phyloP scores from a whole-genome alignment of 371 early-diverging fungal genomes.

The Fennellomyces sp. region DNA sequence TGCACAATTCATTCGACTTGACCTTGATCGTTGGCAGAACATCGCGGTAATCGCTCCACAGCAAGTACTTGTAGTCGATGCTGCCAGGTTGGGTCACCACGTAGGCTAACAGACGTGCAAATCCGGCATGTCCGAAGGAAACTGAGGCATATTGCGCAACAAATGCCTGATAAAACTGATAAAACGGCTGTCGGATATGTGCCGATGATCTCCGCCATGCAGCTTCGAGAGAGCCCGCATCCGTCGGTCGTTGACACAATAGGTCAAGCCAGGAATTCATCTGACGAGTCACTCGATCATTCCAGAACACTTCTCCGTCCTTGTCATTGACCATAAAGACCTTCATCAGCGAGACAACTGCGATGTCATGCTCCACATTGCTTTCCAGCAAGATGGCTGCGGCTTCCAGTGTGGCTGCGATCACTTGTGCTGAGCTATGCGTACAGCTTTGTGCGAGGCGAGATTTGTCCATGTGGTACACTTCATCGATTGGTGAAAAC shows the following conservation, averaged over 20 bases:
- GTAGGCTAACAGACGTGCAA: constrained; percentile 46
- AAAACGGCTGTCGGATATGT: constrained; percentile 45
- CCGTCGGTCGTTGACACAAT: constrained; percentile 25
- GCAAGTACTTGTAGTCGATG: constrained; percentile 51
- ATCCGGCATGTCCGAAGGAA: constrained; percentile 44
- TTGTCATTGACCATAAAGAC: constrained; percentile 39
- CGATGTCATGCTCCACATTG: constrained; percentile 38
- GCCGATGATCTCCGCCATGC: constrained; percentile 51
- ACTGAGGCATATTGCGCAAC: constrained; percentile 58
- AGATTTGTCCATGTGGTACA: constrained; percentile 50
- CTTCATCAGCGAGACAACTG: constrained; percentile 55
- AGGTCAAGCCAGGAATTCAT: constrained; percentile 43
- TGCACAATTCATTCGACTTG: constrained; percentile 15
- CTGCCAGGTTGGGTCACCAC: constrained; percentile 48
- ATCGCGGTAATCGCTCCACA: constrained; percentile 43
- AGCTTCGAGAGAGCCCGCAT: constrained; percentile 27
- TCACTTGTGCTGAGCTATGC: neutral
- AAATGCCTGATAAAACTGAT: constrained; percentile 62
- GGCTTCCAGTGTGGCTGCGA: constrained; percentile 42
- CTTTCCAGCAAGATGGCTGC: constrained; percentile 14
- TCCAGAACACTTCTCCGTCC: constrained; percentile 55
- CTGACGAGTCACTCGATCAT: constrained; percentile 36
- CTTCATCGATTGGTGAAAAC: constrained; percentile 58
- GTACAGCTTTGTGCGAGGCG: constrained; percentile 23
- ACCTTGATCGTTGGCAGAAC: constrained; percentile 31